A percentile compares a stretch with the other conserved stretches of the same genome.
Evolutionary conservation across 148 eudicot genomes (phyloP).

Genomic region (Vaccinium myrtillus): DNA sequence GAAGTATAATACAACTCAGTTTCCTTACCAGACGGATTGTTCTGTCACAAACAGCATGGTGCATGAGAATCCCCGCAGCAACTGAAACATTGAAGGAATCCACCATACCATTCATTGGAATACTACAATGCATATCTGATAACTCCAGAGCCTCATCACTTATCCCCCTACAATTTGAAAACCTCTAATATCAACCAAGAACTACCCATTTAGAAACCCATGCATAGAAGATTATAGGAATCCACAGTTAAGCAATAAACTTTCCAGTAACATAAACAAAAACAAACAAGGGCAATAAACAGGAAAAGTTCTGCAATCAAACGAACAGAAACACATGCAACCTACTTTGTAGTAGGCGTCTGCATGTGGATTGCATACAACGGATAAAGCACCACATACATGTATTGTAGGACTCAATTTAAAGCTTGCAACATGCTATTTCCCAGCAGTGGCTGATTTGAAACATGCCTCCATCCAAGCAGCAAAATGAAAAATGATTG

Average conservation of each 20-base stretch:
- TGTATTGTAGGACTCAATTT: background rate
- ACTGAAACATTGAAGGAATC: conserved; percentile 97
- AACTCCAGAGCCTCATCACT: conserved; percentile 76
- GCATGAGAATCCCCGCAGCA: conserved; percentile 97
- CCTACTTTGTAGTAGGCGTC: background rate
- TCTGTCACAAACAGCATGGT: conserved; percentile 92
- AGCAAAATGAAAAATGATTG: background rate
- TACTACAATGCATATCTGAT: conserved; percentile 80
- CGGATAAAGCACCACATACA: background rate
- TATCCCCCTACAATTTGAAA: conserved; percentile 59
- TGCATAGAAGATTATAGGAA: background rate
- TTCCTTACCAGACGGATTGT: conserved; percentile 66
- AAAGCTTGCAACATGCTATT: background rate
- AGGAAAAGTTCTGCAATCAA: background rate
- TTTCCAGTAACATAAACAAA: background rate
- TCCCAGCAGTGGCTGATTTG: background rate
- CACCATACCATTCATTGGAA: conserved; percentile 98
- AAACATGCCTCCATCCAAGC: background rate
- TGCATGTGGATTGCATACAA: background rate
- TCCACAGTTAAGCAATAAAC: background rate
- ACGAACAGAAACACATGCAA: background rate
- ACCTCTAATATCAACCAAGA: conserved; percentile 8
- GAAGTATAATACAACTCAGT: background rate
- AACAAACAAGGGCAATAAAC: background rate
- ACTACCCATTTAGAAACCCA: conserved; percentile 10